Evolutionary conservation across 2,329 filamentous ascomycete genomes (phyloP).

Genomic region (Pyrenophora teres): DNA sequence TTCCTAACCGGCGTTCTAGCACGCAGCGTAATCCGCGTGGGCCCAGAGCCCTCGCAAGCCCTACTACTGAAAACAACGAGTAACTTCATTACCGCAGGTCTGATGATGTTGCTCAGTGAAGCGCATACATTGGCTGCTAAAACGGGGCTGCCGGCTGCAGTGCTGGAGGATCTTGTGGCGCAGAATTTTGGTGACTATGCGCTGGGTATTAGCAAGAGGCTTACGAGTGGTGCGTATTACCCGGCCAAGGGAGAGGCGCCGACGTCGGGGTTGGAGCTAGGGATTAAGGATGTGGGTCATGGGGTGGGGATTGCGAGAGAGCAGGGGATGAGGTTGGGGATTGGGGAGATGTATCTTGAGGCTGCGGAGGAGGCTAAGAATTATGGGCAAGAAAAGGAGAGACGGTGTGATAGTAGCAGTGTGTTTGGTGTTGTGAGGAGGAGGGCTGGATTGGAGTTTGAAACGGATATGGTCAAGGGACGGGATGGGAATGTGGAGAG

Average conservation of each 20-base stretch:
- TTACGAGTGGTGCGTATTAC: constrained; percentile 36
- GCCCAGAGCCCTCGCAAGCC: constrained; percentile 51
- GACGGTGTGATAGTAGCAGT: constrained; percentile 56
- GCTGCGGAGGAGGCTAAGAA: constrained; percentile 52
- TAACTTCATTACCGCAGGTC: constrained; percentile 56
- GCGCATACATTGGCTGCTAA: constrained; percentile 57
- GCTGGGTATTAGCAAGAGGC: constrained; percentile 29
- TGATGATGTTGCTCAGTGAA: constrained; percentile 57
- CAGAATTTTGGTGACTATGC: constrained; percentile 39
- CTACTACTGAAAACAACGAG: constrained; percentile 56
- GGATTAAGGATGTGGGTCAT: constrained; percentile 59
- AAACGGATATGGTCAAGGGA: constrained; percentile 45
- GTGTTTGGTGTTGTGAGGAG: constrained; percentile 56
- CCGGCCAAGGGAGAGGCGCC: constrained; percentile 43
- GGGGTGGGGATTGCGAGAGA: constrained; percentile 53
- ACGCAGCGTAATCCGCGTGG: constrained; percentile 51
- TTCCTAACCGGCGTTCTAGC: constrained; percentile 50
- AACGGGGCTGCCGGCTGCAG: constrained; percentile 48
- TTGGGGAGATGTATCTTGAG: constrained; percentile 52
- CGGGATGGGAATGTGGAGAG: constrained; percentile 14
- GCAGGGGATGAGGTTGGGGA: constrained; percentile 47
- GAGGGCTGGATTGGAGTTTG: constrained; percentile 53
- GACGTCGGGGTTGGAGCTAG: constrained; percentile 56
- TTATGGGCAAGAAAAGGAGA: constrained; percentile 42
- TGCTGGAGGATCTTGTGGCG: constrained; percentile 51